Evolutionary conservation across 1,139 yeast species (phyloP), one percentile per base, ranked within the genome.

Genomic region (Hansenula sp.): DNA sequence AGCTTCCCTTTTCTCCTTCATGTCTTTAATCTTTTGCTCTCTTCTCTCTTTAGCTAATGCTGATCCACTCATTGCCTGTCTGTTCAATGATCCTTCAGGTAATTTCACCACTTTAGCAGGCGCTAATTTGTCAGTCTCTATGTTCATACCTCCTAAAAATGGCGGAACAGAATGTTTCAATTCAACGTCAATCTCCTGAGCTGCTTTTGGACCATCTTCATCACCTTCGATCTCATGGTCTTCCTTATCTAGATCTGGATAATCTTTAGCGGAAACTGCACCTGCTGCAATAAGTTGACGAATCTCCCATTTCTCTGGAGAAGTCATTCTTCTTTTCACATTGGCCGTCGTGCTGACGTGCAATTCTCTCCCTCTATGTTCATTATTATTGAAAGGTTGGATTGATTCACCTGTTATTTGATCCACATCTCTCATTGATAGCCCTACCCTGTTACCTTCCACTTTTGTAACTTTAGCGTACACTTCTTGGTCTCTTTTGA

Each of bases 291-390:
- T 83, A 30, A 88, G 68, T 57, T 91, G 97, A 30, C 87, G 71
- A 42, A 88, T 74, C 57, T 91, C 97, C 96, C 96, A 91, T 46
- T 91, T 67, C 61, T 91, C 98, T 1, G 96, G 95, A 0, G 95
- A 84, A 0, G 94, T 83, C 33, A 84, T 62, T 41, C 88, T 67
- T 53, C 81, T 71, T 45, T 70, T 62, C 5, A 46, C 45, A n/a
- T 51, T 36, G 15, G 29, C 19, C 18, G 41, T 27, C 24, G 40
- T 21, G 9, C 38, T 31, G 16, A 54, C 44, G 45, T 51, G 46
- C 30, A 51, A 40, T 41, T 48, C 64, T 44, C 67, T 60, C 28
- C 67, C 68, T 19, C 53, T 47, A 25, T 41, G 42, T 9, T 42
- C 42, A 27, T 35, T 46, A 13, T 41, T 54, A 4, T 24, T 13